Evolutionary conservation across 108 stramenopile species (phyloP).

Genomic region (Skeletonema potamos): DNA sequence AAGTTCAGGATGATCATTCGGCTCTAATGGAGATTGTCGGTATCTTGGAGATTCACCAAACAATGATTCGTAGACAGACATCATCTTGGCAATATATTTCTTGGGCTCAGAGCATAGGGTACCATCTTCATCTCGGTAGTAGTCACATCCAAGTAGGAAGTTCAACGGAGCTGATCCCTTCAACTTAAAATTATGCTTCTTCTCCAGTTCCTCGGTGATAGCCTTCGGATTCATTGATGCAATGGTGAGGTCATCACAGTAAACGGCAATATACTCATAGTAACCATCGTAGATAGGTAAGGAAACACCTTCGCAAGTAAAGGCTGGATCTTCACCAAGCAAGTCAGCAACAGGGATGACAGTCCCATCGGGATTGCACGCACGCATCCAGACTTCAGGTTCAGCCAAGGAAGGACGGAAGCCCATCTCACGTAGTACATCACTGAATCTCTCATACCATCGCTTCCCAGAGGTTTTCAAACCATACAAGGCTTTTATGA

Average conservation of each 20-base stretch:
- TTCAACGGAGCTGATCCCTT: slow-evolving; percentile 35
- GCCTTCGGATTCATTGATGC: not conserved
- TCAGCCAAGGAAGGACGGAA: slow-evolving; percentile 21
- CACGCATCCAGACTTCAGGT: slow-evolving; percentile 25
- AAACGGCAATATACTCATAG: slow-evolving; percentile 8
- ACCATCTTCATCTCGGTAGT: slow-evolving; percentile 30
- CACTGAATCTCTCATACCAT: slow-evolving; percentile 11
- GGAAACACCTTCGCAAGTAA: too few relatives aligned
- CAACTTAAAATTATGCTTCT: slow-evolving; percentile 24
- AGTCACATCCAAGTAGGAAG: slow-evolving; percentile 40
- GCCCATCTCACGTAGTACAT: slow-evolving; percentile 17
- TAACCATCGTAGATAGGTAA: not conserved
- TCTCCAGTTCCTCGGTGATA: slow-evolving; percentile 6
- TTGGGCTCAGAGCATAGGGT: slow-evolving; percentile 15
- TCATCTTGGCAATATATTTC: slow-evolving; percentile 35
- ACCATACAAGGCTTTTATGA: slow-evolving; percentile 46
- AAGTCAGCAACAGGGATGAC: not conserved
- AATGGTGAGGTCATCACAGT: slow-evolving; percentile 7
- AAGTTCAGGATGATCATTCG: slow-evolving; percentile 3
- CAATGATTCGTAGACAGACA: slow-evolving; percentile 9
- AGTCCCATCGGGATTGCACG: not conserved
- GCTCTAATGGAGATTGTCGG: not conserved
- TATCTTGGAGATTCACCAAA: slow-evolving; percentile 25
- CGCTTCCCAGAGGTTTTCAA: slow-evolving; percentile 6
- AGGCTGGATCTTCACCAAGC: too few relatives aligned